Evolutionary conservation across 1,139 yeast species (phyloP).

Genomic region (Debaryomycetaceae sp.): DNA sequence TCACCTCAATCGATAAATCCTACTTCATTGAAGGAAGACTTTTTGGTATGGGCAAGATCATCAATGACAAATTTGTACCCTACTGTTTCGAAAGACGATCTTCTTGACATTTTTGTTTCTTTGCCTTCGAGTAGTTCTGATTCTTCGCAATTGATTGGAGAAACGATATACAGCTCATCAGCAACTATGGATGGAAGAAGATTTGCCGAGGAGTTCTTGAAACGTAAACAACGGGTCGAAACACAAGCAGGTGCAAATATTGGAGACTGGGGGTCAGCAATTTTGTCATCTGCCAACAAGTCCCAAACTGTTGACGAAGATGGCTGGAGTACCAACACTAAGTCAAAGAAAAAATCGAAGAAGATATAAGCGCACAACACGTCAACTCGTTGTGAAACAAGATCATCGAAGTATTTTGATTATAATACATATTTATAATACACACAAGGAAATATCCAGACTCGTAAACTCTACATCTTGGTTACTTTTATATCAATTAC

Average conservation of each 20-base stretch:
- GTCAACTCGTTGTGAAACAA: too few species aligned
- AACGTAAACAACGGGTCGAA: conserved; percentile 72
- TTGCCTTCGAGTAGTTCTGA: conserved; percentile 68
- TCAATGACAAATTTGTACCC: conserved; percentile 71
- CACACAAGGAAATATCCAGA: background rate
- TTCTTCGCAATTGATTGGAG: conserved; percentile 82
- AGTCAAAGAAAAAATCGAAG: conserved; percentile 55
- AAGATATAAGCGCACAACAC: conserved; percentile 2
- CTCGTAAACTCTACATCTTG: background rate
- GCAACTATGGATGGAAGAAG: conserved; percentile 93
- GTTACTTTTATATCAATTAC: background rate
- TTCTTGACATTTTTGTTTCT: conserved; percentile 74
- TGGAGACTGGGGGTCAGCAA: conserved; percentile 68
- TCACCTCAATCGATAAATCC: conserved; percentile 23
- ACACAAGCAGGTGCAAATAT: conserved; percentile 47
- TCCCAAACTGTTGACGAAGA: conserved; percentile 56
- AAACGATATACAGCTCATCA: conserved; percentile 86
- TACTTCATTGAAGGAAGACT: conserved; percentile 54
- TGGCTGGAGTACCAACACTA: conserved; percentile 62
- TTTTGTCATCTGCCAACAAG: conserved; percentile 46
- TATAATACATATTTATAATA: background rate
- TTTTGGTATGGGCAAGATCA: conserved; percentile 79
- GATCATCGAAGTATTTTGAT: background rate
- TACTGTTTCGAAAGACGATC: conserved; percentile 71
- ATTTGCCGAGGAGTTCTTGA: conserved; percentile 85